Conservation (phyloP, 1,284 basidiomycete genomes). For the Fomitopsis schrenkii region DNA sequence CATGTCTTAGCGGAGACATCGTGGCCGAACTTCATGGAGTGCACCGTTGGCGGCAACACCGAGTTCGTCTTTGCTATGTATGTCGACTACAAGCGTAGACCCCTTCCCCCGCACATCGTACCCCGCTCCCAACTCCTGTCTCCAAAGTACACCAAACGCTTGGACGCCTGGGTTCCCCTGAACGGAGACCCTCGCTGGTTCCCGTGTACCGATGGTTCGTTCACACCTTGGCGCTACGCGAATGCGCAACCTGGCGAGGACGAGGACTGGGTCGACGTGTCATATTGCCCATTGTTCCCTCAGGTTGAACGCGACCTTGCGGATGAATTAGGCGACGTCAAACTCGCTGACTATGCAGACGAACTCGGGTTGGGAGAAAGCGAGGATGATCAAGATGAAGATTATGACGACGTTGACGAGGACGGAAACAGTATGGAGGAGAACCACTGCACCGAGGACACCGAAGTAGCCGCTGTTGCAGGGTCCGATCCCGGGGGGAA, state of each 20-base stretch:
- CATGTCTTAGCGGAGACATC: background rate
- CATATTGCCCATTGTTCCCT: background rate
- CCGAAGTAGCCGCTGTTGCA: too few species aligned
- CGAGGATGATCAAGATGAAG: background rate
- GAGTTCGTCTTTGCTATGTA: background rate
- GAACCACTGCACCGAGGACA: background rate
- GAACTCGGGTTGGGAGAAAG: background rate
- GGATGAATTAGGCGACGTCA: background rate
- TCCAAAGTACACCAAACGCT: background rate
- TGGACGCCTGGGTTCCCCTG: background rate
- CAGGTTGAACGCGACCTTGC: background rate
- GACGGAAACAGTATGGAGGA: background rate
- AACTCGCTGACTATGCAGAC: background rate
- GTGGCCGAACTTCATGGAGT: background rate
- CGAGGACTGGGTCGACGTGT: background rate
- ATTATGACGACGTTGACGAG: background rate
- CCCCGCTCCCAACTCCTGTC: background rate
- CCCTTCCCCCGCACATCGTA: background rate
- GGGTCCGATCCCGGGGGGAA: too few species aligned
- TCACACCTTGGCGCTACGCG: background rate
- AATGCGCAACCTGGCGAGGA: background rate
- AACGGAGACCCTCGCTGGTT: background rate
- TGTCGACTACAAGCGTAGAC: background rate
- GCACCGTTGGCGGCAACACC: background rate
- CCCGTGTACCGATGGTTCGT: background rate